Conservation (phyloP, 306 rosid species). For the Vigna nakashimae region DNA sequence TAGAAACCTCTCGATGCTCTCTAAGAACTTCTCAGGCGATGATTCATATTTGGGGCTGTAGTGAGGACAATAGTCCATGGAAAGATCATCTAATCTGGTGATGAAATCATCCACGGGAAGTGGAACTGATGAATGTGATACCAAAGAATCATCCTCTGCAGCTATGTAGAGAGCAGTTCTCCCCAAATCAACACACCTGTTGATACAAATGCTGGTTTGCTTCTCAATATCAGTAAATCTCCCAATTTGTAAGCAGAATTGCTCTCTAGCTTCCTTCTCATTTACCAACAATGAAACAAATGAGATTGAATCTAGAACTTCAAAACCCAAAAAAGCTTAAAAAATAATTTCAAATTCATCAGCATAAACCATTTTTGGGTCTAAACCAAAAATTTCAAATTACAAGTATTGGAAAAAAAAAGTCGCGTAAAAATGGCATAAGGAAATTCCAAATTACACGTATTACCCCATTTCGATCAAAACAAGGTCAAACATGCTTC, state of each 20-base stretch:
- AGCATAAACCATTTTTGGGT: neutral
- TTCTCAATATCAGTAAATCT: conserved; percentile 72
- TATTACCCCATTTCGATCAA: no score
- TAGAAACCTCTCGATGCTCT: conserved; percentile 79
- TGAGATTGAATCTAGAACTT: neutral
- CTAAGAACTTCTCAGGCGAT: conserved; percentile 74
- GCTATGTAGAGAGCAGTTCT: conserved; percentile 81
- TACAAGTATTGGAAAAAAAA: no score
- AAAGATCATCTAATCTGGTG: conserved; percentile 77
- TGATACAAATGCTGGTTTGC: conserved; percentile 84
- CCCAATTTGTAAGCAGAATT: conserved; percentile 75
- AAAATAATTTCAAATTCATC: conserved; percentile 4
- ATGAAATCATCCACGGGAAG: conserved; percentile 88
- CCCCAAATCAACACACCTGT: conserved; percentile 81
- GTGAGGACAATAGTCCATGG: conserved; percentile 80
- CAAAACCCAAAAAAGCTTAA: neutral
- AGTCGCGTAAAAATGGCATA: no score
- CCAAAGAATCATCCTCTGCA: conserved; percentile 95
- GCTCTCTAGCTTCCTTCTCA: conserved; percentile 84
- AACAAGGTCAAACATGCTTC: no score
- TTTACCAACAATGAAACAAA: conserved; percentile 34
- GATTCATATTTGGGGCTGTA: conserved; percentile 62
- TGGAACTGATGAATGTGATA: conserved; percentile 94
- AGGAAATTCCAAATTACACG: no score
- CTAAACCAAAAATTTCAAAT: no score